Evolutionary conservation across 2,329 filamentous ascomycete genomes (phyloP).

Genomic region (Aspergillus sp.): DNA sequence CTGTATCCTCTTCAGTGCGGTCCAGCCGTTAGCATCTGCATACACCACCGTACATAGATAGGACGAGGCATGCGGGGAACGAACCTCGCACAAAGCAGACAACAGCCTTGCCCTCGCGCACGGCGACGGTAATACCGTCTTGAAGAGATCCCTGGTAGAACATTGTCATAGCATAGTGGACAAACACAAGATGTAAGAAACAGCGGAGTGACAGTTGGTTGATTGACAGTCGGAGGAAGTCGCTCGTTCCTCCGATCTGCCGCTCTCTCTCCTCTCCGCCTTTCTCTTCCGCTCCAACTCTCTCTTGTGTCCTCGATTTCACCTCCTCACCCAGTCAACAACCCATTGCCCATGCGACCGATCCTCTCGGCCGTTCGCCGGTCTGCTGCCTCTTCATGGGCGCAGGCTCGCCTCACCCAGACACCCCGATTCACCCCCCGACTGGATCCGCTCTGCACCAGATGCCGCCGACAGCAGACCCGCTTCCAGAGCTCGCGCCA

Average conservation of each 20-base stretch:
- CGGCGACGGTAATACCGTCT: conserved; percentile 66
- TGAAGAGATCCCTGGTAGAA: conserved; percentile 76
- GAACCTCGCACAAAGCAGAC: conserved; percentile 75
- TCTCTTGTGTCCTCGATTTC: no score
- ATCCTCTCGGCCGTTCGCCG: conserved; percentile 20
- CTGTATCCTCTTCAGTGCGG: conserved; percentile 64
- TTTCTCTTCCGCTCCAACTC: no score
- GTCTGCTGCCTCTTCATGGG: conserved; percentile 14
- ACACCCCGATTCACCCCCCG: conserved; percentile 12
- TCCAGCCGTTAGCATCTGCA: no score
- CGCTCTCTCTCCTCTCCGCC: no score
- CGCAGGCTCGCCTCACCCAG: conserved; percentile 13
- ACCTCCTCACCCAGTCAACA: neutral
- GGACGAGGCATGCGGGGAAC: conserved; percentile 7
- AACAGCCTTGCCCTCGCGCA: conserved; percentile 67
- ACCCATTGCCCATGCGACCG: conserved; percentile 16
- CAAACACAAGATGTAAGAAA: neutral
- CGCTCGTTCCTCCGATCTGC: conserved; percentile 7
- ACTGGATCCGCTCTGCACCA: conserved; percentile 24
- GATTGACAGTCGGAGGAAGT: conserved; percentile 13
- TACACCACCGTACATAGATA: neutral
- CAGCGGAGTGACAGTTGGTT: neutral
- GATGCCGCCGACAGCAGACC: conserved; percentile 29
- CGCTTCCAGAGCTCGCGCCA: conserved; percentile 40
- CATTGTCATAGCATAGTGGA: conserved; percentile 40